Conservation (phyloP, 352 stramenopile genomes). For the Phytophthora pistaciae region DNA sequence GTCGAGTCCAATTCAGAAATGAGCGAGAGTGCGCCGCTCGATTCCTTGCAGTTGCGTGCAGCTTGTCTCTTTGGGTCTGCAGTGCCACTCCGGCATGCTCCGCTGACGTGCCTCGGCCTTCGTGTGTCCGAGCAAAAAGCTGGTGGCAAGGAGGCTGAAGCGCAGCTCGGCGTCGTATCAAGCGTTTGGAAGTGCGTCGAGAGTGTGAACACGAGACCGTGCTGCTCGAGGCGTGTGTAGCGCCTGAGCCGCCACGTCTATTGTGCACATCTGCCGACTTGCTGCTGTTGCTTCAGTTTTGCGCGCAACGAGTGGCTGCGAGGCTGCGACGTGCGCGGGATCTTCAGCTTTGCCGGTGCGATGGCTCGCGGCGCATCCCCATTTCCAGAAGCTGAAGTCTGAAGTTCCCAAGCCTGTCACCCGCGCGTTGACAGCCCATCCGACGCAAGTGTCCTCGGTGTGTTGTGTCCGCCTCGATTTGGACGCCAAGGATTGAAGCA, state of each 20-base stretch:
- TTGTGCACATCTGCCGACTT: slow-evolving; percentile 29
- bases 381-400: slow-evolving; percentile 4
- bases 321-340: slow-evolving; percentile 5
- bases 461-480: slow-evolving; percentile 10
- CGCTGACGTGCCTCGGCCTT: slow-evolving; percentile 7
- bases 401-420: neutral
- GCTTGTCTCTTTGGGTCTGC: slow-evolving; percentile 8
- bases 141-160: slow-evolving; percentile 24
- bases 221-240: slow-evolving; percentile 16
- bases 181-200: slow-evolving; percentile 24
- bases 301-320: slow-evolving; percentile 14
- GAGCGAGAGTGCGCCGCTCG: slow-evolving; percentile 1
- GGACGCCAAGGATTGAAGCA: slow-evolving; percentile 14
- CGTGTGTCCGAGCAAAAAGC: slow-evolving; percentile 11
- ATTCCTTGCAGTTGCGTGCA: neutral
- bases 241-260: slow-evolving; percentile 17
- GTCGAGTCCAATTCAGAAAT: slow-evolving; percentile 35
- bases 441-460: slow-evolving; percentile 9
- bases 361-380: slow-evolving; percentile 10
- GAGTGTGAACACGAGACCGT: slow-evolving; percentile 29
- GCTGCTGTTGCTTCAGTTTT: slow-evolving; percentile 29
- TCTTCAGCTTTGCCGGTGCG: slow-evolving; percentile 27
- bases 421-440: slow-evolving; percentile 1
- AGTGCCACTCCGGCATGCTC: slow-evolving; percentile 10
- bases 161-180: slow-evolving; percentile 33